Base-by-base conservation (phyloP, 2,329 filamentous ascomycete genomes). In the Penicillium rolfsii region DNA sequence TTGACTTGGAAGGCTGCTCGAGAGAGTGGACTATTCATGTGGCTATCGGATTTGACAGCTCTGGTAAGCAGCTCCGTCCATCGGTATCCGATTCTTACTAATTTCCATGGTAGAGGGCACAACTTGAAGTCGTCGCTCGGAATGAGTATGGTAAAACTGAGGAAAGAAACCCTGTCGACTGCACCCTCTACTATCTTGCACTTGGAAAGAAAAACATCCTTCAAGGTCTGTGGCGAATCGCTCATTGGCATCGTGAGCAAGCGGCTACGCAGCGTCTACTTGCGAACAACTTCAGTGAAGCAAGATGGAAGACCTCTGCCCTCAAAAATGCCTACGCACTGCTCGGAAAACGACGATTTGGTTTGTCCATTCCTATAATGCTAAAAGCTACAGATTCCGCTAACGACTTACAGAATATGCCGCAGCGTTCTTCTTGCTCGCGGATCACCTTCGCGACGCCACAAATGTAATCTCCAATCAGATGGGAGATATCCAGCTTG, bases 281-380 rank as follows among this genome's bases (percentile, higher is more conserved):
- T 24, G 85, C 89, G n/a, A 96, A 97, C 71, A 93, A 98, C 74
- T 99, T 99, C 75, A 83, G 87, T 4, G 91, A 97, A 63, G 84
- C 88, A 0, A 89, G 91, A 67, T 98, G 95, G 91, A 90, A 86
- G 74, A 96, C 91, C 1, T 87, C 91, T 4, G 95, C 95, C 0
- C 80, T 96, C 61, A 99, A 99, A 78, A 99, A 99, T 74, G 95
- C 95, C 0, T 99, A 97, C 77, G 94, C 95, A 2, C 78, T 99
- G 57, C 88, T 99, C 73, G 95, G 94, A 66, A 96, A 93, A 77
- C 86, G 92, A 48, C 85, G 95, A 53, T 97, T 97, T 74, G 86
- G 90, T 92, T 76, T 72, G 83, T 71, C 12, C 41, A 16, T 8
- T 11, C 9, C n/a, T 33, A 3, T 16, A 36, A 8, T 35, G 4